Evolutionary conservation across 2,329 filamentous ascomycete genomes (phyloP), one percentile per base, ranked within the genome.

Genomic region (Onygena corvina): DNA sequence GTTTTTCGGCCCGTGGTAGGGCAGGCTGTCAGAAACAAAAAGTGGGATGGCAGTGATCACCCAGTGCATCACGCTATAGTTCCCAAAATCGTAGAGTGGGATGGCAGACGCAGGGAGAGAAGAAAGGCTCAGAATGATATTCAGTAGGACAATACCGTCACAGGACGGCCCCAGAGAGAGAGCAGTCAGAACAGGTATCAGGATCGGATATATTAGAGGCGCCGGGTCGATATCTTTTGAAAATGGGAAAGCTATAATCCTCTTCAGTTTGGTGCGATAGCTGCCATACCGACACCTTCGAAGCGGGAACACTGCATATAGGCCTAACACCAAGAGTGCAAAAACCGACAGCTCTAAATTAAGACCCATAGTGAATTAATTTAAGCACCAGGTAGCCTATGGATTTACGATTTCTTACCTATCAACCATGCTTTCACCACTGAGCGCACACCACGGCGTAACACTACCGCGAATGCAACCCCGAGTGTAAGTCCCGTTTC

Each of bases 211-310:
- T 50, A 95, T 67, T n/a, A 94, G 73, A 8, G 89, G 86, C 4
- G 90, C 90, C 2, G 88, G 89, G 60, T 96, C 90, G 65, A 95
- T 94, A n/a, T 77, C 75, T 3, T 79, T 70, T 0, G 88, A 87
- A 31, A 94, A 71, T 34, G 74, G 73, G 58, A 81, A 76, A 45
- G 72, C 70, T 55, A 62, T 67, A 46, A 67, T 57, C 46, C 65
- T 57, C 29, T 62, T 63, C 46, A 58, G 61, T 34, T 59, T 58
- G 20, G 58, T 56, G 14, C 54, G 55, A 33, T 56, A 59, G 31
- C 46, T 47, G 7, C 46, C 46, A 16, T 47, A 35, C 3, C 30
- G 46, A 36, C 46, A 47, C n/a, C 83, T 65, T 50, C 80, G 71
- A 33, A 83, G 49, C 2, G 82, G 82, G 57, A 86, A 85, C 34